Evolutionary conservation across 352 stramenopile genomes (phyloP).

Genomic region (Phytophthora sansomeana): DNA sequence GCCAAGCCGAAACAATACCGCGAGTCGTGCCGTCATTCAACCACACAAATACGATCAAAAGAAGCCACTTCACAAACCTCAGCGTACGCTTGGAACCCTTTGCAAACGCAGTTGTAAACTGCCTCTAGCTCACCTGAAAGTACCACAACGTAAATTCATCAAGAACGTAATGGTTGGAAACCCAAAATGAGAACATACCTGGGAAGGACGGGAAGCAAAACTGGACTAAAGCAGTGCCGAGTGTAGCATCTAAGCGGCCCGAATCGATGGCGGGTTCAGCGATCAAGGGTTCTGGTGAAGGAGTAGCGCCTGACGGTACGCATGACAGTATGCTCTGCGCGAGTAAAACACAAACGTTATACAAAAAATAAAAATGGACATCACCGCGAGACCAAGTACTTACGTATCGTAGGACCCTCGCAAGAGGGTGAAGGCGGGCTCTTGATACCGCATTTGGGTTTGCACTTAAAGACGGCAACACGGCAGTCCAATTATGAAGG

Average conservation of each 20-base stretch:
- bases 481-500: slow-evolving; percentile 55
- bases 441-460: slow-evolving; percentile 20
- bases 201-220: slow-evolving; percentile 60
- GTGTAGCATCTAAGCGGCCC: slow-evolving; percentile 43
- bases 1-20: neutral
- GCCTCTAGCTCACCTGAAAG: slow-evolving; percentile 45
- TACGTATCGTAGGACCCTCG: slow-evolving; percentile 69
- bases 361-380: neutral
- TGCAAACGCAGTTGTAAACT: slow-evolving; percentile 64
- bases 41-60: neutral
- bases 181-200: slow-evolving; percentile 20
- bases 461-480: slow-evolving; percentile 32
- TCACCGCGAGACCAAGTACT: slow-evolving; percentile 12
- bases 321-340: slow-evolving; percentile 69
- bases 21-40: neutral
- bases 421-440: slow-evolving; percentile 56
- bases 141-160: neutral
- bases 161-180: neutral
- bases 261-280: slow-evolving; percentile 49
- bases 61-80: slow-evolving; percentile 45
- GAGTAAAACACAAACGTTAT: slow-evolving; percentile 12
- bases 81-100: slow-evolving; percentile 74
- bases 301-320: slow-evolving; percentile 38
- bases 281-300: slow-evolving; percentile 26
- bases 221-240: slow-evolving; percentile 55